phyloP scores from a whole-genome alignment of 2,329 filamentous ascomycete genomes.

The Trichoderma simmonsii region DNA sequence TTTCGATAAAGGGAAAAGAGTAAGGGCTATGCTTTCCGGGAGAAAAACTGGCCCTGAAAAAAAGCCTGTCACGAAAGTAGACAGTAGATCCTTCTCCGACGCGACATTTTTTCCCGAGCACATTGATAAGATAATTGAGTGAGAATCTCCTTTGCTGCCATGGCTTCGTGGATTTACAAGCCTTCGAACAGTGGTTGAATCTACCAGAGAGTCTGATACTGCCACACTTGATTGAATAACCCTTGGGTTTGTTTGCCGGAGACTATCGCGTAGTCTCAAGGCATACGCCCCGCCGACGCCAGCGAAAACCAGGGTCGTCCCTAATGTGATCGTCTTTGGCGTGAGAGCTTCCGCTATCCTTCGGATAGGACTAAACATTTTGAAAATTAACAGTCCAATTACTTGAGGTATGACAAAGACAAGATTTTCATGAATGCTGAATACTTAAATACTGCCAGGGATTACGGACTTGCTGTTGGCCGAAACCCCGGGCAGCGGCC shows the following conservation, averaged over 20 bases:
- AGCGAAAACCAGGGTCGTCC: neutral
- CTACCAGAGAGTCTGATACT: neutral
- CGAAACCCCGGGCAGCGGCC: neutral
- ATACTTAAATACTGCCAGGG: neutral
- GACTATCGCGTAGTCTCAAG: neutral
- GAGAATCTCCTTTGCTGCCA: neutral
- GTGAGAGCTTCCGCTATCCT: neutral
- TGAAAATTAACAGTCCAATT: too few species aligned
- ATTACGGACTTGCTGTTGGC: neutral
- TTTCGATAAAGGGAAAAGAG: neutral
- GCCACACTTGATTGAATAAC: neutral
- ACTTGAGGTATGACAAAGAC: too few species aligned
- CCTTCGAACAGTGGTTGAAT: neutral
- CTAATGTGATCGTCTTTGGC: neutral
- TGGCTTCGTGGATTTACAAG: neutral
- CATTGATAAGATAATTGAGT: neutral
- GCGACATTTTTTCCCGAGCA: neutral
- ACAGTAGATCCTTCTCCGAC: neutral
- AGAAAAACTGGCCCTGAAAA: conserved; percentile 5
- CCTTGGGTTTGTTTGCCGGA: neutral
- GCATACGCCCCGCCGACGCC: neutral
- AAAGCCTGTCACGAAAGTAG: neutral
- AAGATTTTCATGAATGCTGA: neutral
- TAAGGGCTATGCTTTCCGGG: neutral
- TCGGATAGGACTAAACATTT: neutral